Base-by-base conservation (phyloP, 2,329 filamentous ascomycete genomes). In the Aspergillus nomiae region DNA sequence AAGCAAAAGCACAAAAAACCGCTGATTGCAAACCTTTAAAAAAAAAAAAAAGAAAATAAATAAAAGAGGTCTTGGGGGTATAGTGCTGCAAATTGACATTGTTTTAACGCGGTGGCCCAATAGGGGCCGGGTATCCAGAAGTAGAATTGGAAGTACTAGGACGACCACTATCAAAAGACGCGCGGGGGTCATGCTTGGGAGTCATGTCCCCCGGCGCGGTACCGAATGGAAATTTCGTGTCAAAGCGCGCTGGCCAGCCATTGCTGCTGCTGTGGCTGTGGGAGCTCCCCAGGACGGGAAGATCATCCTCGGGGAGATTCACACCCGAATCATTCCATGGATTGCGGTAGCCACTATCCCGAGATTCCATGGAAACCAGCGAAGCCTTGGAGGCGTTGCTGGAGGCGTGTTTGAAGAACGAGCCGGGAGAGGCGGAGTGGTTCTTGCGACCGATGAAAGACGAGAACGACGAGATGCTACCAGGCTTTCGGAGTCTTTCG, bases 401-500 rank as follows among this genome's bases (percentile, higher is more conserved):
- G 28, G 91, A 94, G 64, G 94, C 94, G 70, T 90, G 90, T 82
- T 96, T 97, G 86, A 97, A 97, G 76, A 98, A 90, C 46, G 90
- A 92, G 65, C 87, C 92, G 67, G 92, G 90, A 43, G 92, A 92
- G 71, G 93, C 91, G 50, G 90, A 91, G 79, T 92, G 92, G 80
- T 97, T 97, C 88, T 97, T 97, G 81, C 95, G 91, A 69, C 94
- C 94, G 72, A 98, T 89, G 80, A 97, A 97, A n/a, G 94, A 96
- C 45, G 93, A 92, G 78, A 97, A 92, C 14, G 92, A 95, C 4
- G 92, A 92, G 85, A 96, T 96, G 83, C 92, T 95, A 68, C 92
- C 92, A 24, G 94, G 94, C 83, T 97, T 97, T 72, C 94, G 90
- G 60, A 98, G 90, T 71, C 94, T 90, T 79, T 97, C 94, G 69